Evolutionary conservation across 2,329 filamentous ascomycete genomes (phyloP), one percentile per base, ranked within the genome.

Genomic region (Periconia sp.): DNA sequence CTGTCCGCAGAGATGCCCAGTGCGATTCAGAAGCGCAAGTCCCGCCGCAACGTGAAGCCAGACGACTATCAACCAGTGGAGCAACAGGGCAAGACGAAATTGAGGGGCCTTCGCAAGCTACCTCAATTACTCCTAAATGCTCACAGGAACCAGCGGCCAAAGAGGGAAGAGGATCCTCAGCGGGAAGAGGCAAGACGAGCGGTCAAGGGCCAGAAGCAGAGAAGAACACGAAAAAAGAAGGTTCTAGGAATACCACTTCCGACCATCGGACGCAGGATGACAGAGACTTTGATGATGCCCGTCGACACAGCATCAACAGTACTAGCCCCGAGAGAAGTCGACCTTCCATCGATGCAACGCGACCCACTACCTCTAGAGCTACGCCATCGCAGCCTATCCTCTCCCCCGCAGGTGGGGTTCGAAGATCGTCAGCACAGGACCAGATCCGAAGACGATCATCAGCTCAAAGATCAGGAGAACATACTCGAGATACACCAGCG

Each of bases 1-100:
- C 40, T 47, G 15, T 44, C 52, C 35, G 38, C 35, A 37, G 38
- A 48, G 42, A 38, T 41, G 38, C 25, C 38, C 41, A 30, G 12
- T 23, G 8, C 16, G 30, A 18, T 19, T 19, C 40, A 18, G 29
- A 41, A 41, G 32, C 25, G 15, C 26, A 15, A 32, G 10, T 30
- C 26, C 34, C 33, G 25, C 40, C 29, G 36, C 36, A 49, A 43
- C 32, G 40, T 33, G 24, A 45, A 42, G 24, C 32, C 19, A 6
- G 12, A 9, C 33, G 22, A 22, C 33, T 22, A 18, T 28, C 37
- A 41, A 19, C 29, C 10, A 30, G 15, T 25, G 25, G 15, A 23
- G 32, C 29, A 15, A 23, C 15, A 38, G 30, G 30, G 21, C 30
- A 38, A 18, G 17, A 37, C 26, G 30, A 31, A 33, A 34, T 18